phyloP scores from a whole-genome alignment of 2,329 filamentous ascomycete genomes.

The Aureobasidium sp. region DNA sequence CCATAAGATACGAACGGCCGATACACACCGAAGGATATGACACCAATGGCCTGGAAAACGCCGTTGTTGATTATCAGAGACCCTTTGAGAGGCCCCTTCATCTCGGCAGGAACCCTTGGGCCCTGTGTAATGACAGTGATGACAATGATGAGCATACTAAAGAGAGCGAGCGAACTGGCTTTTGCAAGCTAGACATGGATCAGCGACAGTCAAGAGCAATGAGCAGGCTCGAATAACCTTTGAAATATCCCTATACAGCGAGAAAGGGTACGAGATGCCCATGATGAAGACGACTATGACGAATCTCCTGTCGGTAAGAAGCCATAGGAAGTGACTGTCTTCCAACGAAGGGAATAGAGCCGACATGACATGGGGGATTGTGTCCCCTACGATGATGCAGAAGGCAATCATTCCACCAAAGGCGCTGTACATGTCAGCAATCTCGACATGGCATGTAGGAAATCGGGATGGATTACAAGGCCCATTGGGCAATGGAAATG shows the following conservation, averaged over 20 bases:
- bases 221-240: slow-evolving; percentile 55
- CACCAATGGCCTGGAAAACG: slow-evolving; percentile 91
- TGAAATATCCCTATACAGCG: slow-evolving; percentile 90
- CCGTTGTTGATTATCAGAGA: slow-evolving; percentile 75
- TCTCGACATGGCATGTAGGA: background rate
- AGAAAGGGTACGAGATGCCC: slow-evolving; percentile 82
- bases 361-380: slow-evolving; percentile 80
- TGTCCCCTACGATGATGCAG: slow-evolving; percentile 93
- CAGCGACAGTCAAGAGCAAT: background rate
- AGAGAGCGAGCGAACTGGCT: slow-evolving; percentile 83
- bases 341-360: slow-evolving; percentile 73
- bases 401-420: slow-evolving; percentile 99
- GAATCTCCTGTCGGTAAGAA: slow-evolving; percentile 72
- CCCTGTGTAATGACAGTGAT: slow-evolving; percentile 82
- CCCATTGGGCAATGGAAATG: slow-evolving; percentile 89
- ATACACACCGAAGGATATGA: slow-evolving; percentile 85
- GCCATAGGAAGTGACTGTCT: slow-evolving; percentile 68
- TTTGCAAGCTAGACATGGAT: slow-evolving; percentile 65
- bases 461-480: slow-evolving; percentile 52
- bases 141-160: slow-evolving; percentile 90
- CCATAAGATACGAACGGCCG: background rate
- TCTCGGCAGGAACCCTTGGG: slow-evolving; percentile 62
- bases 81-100: slow-evolving; percentile 63
- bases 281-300: slow-evolving; percentile 85
- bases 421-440: slow-evolving; percentile 44